These are phyloP conservation scores for Mollisia scopiformis DNA, from an alignment of 2,329 filamentous ascomycete species.

Conservation along the genomic window DNA sequence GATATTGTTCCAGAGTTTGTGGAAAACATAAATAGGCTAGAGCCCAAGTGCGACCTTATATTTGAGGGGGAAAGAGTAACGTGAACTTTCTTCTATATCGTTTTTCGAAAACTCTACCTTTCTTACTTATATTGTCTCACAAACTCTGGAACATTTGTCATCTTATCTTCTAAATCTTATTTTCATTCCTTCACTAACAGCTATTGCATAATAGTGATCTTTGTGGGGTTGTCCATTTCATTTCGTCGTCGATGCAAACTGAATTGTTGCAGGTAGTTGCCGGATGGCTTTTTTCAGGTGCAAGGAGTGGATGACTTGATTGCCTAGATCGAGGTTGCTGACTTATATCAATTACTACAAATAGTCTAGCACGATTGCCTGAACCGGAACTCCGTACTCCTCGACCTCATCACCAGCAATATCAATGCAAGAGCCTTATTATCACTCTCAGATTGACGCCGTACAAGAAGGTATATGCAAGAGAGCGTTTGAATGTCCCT, in stretches of 20 bases:
- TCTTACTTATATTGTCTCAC: no score
- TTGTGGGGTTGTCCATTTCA: not conserved
- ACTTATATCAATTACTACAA: not conserved
- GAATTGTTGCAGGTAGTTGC: not conserved
- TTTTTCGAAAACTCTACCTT: no score
- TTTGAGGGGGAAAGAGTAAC: no score
- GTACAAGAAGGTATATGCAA: not conserved
- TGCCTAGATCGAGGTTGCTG: not conserved
- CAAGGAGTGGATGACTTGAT: not conserved
- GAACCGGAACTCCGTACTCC: not conserved
- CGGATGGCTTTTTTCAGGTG: not conserved
- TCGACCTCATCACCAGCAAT: not conserved
- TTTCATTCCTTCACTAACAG: not conserved
- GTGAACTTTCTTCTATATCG: no score
- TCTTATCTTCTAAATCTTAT: not conserved
- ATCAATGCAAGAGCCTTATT: not conserved
- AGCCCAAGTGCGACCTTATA: no score
- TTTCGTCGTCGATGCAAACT: not conserved
- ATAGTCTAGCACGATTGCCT: not conserved
- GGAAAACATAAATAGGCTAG: no score
- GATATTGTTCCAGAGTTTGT: no score
- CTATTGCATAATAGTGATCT: not conserved
- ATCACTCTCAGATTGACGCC: not conserved
- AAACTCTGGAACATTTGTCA: no score
- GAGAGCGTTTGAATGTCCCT: not conserved